Evolutionary conservation across 2,329 filamentous ascomycete genomes (phyloP), one percentile per base, ranked within the genome.

Genomic region (Waltergamsia citrina): DNA sequence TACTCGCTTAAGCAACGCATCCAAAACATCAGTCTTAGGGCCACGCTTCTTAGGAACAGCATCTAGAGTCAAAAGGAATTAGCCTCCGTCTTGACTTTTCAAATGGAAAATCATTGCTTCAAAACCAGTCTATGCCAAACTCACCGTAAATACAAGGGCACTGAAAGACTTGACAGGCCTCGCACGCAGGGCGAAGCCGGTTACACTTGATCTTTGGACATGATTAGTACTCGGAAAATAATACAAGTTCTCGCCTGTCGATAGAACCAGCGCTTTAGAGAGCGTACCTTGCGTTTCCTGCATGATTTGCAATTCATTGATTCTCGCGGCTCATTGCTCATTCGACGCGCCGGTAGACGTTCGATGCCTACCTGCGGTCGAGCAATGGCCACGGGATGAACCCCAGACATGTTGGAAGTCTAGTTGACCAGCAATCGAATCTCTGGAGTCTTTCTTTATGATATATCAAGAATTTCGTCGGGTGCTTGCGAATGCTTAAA

Each of bases 241-340:
- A n/a, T n/a, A n/a, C n/a, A n/a, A n/a, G n/a, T n/a, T n/a, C n/a
- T n/a, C n/a, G n/a, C n/a, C n/a, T n/a, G n/a, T n/a, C n/a, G n/a
- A n/a, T n/a, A n/a, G n/a, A n/a, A n/a, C n/a, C n/a, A 32, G 10
- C 14, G 4, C 14, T 6, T 21, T 5, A 16, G 11, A 39, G 35
- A 45, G n/a, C 63, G 31, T 59, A 90, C 85, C 80, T 94, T 94
- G 63, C 86, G 73, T 61, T 93, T 93, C 46, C 86, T 76, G 65
- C 86, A 94, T 37, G 85, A 92, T 59, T 94, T 93, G 75, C 86
- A 94, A 57, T 94, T 94, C 86, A 94, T 94, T 22, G 83, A 84
- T 65, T 93, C 86, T 49, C 83, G 78, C 26, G 83, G 84, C 55
- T 92, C 83, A 48, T 75, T 81, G 57, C 71, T 78, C 58, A 76